Evolutionary conservation across 2,329 filamentous ascomycete species (phyloP).

Genomic region (Scedosporium aurantiacum): DNA sequence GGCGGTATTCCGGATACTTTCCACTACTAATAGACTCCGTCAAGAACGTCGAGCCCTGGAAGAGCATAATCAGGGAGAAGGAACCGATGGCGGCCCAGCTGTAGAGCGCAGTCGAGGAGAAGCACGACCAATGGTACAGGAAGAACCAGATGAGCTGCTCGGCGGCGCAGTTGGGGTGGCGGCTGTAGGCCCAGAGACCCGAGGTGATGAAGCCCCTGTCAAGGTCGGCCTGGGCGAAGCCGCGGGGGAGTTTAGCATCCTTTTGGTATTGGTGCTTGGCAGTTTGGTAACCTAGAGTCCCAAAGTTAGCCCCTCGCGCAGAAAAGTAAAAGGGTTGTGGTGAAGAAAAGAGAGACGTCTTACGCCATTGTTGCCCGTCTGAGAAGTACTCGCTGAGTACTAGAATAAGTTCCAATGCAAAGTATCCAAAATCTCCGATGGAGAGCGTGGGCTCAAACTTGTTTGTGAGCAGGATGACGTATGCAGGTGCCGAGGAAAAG

Average conservation of each 20-base stretch:
- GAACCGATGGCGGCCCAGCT: conserved; percentile 72
- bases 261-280: conserved; percentile 69
- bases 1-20: conserved; percentile 81
- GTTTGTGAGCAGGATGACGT: conserved; percentile 66
- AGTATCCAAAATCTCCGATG: conserved; percentile 35
- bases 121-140: conserved; percentile 81
- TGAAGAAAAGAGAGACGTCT: not conserved
- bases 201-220: conserved; percentile 80
- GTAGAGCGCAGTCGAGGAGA: conserved; percentile 55
- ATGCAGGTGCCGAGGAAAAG: conserved; percentile 66
- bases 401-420: conserved; percentile 35
- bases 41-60: conserved; percentile 79
- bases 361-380: conserved; percentile 88
- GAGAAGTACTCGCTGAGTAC: conserved; percentile 64
- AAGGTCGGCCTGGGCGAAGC: conserved; percentile 61
- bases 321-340: not conserved
- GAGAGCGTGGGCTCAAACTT: conserved; percentile 44
- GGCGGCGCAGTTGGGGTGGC: conserved; percentile 90
- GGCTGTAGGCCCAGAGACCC: conserved; percentile 77
- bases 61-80: conserved; percentile 61
- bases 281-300: conserved; percentile 54
- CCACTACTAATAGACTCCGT: conserved; percentile 69
- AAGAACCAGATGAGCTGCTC: conserved; percentile 86
- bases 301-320: conserved; percentile 5
- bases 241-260: conserved; percentile 57